phyloP scores from a whole-genome alignment of 2,329 filamentous ascomycete genomes.

The Pestalotiopsis sp. region DNA sequence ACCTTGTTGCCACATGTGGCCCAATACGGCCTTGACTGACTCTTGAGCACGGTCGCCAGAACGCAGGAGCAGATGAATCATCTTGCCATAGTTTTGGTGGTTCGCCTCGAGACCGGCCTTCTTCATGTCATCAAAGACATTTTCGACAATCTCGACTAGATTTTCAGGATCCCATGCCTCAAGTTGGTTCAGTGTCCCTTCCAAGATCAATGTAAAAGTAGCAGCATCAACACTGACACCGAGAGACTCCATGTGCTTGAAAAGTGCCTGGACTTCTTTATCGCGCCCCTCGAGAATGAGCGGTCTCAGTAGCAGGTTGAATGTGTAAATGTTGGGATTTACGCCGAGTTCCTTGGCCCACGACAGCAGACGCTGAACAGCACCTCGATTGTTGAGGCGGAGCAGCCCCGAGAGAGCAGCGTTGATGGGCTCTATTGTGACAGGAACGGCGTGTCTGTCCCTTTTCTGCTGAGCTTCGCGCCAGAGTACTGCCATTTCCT shows the following conservation, averaged over 20 bases:
- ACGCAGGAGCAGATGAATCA: constrained; percentile 66
- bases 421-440: constrained; percentile 68
- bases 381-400: constrained; percentile 43
- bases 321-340: constrained; percentile 59
- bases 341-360: constrained; percentile 62
- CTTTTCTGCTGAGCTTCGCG: constrained; percentile 35
- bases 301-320: constrained; percentile 69
- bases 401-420: constrained; percentile 68
- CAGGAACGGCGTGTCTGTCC: constrained; percentile 50
- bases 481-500: constrained; percentile 69
- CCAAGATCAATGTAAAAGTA: constrained; percentile 75
- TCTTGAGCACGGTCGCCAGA: constrained; percentile 39
- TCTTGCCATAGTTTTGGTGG: constrained; percentile 66
- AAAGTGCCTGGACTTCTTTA: constrained; percentile 51
- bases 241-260: constrained; percentile 59
- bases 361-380: constrained; percentile 55
- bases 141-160: constrained; percentile 51
- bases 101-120: constrained; percentile 59
- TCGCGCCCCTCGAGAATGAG: constrained; percentile 52
- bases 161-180: constrained; percentile 38
- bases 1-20: constrained; percentile 58
- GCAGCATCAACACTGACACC: constrained; percentile 62
- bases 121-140: constrained; percentile 48
- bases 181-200: constrained; percentile 52
- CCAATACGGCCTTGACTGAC: constrained; percentile 62